A percentile compares a stretch with the other conserved stretches of the same genome.
These are phyloP conservation scores for Vitis rupestris DNA, from an alignment of 164 flowering plant species.

Conservation along the genomic window DNA sequence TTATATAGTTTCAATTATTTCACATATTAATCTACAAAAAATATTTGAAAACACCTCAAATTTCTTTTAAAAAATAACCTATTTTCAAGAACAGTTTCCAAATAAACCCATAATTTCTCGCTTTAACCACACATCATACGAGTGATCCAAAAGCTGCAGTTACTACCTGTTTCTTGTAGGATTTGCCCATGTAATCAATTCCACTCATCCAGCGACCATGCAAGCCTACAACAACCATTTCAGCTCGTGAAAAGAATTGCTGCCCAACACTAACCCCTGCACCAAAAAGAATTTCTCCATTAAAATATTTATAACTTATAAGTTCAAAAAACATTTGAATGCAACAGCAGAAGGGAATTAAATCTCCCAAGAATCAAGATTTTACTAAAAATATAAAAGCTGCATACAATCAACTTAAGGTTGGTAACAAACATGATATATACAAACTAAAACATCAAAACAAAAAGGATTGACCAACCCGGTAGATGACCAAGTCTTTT, in stretches of 20 bases:
- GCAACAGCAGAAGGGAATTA: too few relatives aligned
- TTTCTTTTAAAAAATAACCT: too few relatives aligned
- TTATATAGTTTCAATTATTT: background rate
- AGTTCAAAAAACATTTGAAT: too few relatives aligned
- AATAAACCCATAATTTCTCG: too few relatives aligned
- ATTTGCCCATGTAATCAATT: constrained; percentile 24
- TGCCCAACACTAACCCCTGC: constrained; percentile 37
- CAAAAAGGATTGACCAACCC: constrained; percentile 7
- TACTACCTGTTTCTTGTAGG: constrained; percentile 14
- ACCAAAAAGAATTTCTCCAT: background rate
- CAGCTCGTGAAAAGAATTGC: constrained; percentile 34
- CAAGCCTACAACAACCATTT: constrained; percentile 37
- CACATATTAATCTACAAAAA: background rate
- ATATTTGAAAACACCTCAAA: background rate
- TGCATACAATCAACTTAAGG: too few relatives aligned
- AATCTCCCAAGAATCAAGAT: too few relatives aligned
- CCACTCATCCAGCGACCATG: constrained; percentile 31
- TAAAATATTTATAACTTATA: background rate
- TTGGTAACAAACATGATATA: background rate
- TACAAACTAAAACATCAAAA: background rate
- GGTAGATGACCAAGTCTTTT: constrained; percentile 14
- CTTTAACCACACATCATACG: too few relatives aligned
- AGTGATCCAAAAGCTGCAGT: too few relatives aligned
- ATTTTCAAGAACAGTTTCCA: too few relatives aligned
- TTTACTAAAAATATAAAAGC: too few relatives aligned